phyloP scores from a whole-genome alignment of 2,329 filamentous ascomycete genomes.

The Metarhizium album region DNA sequence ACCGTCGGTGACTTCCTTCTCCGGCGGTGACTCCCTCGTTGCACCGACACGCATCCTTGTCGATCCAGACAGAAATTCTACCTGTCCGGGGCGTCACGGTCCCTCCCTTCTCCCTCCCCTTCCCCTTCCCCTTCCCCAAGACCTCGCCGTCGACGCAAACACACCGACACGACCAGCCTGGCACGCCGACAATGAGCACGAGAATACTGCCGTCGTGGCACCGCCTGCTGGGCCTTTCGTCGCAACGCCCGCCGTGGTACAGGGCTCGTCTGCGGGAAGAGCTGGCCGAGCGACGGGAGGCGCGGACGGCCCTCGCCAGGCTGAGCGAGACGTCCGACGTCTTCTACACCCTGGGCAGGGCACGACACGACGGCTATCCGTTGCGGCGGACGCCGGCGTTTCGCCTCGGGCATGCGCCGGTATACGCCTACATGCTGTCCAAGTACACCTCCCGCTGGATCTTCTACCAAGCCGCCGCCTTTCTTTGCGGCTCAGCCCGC shows the following conservation, averaged over 20 bases:
- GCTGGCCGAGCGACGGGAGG: constrained; percentile 22
- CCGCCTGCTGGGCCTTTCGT: constrained; percentile 15
- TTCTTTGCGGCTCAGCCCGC: constrained; percentile 17
- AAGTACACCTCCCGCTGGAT: constrained; percentile 31
- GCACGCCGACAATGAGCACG: not conserved
- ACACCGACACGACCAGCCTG: not conserved
- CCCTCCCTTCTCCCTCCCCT: too few relatives aligned
- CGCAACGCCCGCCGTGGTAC: constrained; percentile 27
- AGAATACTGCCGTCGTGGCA: constrained; percentile 8
- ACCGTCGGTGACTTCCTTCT: too few relatives aligned
- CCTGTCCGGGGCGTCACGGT: too few relatives aligned
- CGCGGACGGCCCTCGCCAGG: constrained; percentile 17
- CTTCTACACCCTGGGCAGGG: constrained; percentile 29
- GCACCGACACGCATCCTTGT: too few relatives aligned
- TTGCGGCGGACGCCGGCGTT: constrained; percentile 19
- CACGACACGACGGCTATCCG: constrained; percentile 26
- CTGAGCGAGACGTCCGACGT: constrained; percentile 35
- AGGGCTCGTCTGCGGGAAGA: constrained; percentile 28
- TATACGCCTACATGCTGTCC: constrained; percentile 31
- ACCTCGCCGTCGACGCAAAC: not conserved
- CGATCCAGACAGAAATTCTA: too few relatives aligned
- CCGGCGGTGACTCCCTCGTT: too few relatives aligned
- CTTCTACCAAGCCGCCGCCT: constrained; percentile 27
- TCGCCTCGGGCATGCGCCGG: constrained; percentile 11
- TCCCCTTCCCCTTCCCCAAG: not conserved